Conservation (phyloP, 331 rosid genomes). For the Telfairia occidentalis region DNA sequence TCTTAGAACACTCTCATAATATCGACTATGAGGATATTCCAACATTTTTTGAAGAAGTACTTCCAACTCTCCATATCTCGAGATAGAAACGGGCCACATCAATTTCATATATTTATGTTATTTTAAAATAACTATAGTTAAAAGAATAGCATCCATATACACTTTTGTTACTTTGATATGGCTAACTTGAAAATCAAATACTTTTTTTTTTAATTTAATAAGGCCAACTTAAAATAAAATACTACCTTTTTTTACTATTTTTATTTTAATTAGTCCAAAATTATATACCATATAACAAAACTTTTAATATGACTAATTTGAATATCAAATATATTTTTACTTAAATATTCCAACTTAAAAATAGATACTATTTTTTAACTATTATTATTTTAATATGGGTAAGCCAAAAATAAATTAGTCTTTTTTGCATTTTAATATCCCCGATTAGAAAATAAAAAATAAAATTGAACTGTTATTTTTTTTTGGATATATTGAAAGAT, state of each 20-base stretch:
- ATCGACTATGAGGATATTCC: no score
- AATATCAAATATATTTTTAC: no score
- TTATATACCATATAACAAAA: background rate
- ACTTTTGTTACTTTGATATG: background rate
- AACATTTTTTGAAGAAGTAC: background rate
- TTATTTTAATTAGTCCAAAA: background rate
- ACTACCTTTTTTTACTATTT: background rate
- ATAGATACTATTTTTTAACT: no score
- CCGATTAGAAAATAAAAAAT: background rate
- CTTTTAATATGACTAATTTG: background rate
- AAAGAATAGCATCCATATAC: background rate
- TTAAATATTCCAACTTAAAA: no score
- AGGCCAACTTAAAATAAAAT: background rate
- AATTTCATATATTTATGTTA: background rate
- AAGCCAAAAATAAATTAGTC: background rate
- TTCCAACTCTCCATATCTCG: background rate
- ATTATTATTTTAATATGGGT: no score
- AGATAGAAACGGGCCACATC: background rate
- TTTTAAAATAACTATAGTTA: background rate
- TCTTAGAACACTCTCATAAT: no score
- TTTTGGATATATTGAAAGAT: background rate
- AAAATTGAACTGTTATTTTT: background rate
- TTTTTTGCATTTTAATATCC: background rate
- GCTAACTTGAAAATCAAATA: background rate
- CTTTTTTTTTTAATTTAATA: background rate